Base-by-base conservation (phyloP, 768 basidiomycete genomes). In the Trametes sanguinea region DNA sequence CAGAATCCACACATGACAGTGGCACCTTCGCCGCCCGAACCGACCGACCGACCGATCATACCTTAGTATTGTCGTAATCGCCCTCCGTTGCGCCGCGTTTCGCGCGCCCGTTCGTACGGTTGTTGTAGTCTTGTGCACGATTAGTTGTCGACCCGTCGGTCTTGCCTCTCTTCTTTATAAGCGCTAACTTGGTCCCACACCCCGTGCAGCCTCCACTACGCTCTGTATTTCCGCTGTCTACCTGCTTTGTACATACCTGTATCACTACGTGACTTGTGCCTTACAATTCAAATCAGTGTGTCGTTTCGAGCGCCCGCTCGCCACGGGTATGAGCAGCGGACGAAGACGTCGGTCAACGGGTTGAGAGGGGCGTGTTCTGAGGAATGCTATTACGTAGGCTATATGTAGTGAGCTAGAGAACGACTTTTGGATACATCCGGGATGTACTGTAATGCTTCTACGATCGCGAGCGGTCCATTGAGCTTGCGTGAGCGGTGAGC, bases 191-290 rank as follows among this genome's bases (percentile, higher is more conserved):
- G 45, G 27, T 42, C 63, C 42, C 10, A 27, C 4, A 13, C 39
- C 13, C 40, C 57, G 27, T n/a, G 46, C 39, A 16, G 47, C 46
- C 47, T 51, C 58, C 22, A 22, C 22, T 7, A 60, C 56, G 62
- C 63, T 64, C 55, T 61, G 56, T 63, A 50, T 62, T 51, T 40
- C 44, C 56, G 63, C 63, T 64, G 54, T 66, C 54, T 42, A 62
- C 57, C 62, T 68, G 56, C 63, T 62, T 30, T 63, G 65, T 66
- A 60, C 44, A 62, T 65, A 62, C 30, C 52, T 64, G 63, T 64
- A 64, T 57, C 46, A 54, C 51, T 59, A 37, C 35, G 48, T 67
- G 32, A 53, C 37, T 27, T 40, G 51, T 51, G 17, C 51, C 32
- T 30, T 37, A 53, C 51, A 53, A 62, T 69, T 22, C 30, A 32